Evolutionary conservation across 202 grass and related monocot genomes (phyloP).

Genomic region (Alloteropsis angusta): DNA sequence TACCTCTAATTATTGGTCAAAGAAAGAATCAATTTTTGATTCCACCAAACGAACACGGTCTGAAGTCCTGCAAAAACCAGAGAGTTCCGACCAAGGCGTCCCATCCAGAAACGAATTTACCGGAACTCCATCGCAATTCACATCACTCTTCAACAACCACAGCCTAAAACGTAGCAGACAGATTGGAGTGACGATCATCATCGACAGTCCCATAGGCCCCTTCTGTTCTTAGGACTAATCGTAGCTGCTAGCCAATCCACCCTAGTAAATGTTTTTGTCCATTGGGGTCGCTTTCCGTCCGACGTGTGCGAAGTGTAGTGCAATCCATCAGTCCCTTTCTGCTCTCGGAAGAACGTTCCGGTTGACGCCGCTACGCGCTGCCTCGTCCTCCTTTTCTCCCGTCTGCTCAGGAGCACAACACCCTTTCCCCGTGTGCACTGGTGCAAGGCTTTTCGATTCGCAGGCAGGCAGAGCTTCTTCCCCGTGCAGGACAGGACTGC

Average conservation of each 20-base stretch:
- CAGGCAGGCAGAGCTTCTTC: conserved; percentile 11
- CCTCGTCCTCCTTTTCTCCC: not conserved
- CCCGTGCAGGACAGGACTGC: not conserved
- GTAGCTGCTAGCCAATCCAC: not conserved
- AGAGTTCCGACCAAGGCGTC: not conserved
- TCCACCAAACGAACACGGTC: too few species aligned
- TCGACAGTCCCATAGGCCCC: not conserved
- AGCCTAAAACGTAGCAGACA: not conserved
- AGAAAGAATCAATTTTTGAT: too few species aligned
- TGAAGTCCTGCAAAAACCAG: not conserved
- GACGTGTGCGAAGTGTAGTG: conserved; percentile 3
- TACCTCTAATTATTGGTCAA: too few species aligned
- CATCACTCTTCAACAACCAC: too few species aligned
- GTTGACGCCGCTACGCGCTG: conserved; percentile 16
- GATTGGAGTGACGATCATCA: not conserved
- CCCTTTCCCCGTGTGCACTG: not conserved
- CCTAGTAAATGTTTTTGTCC: not conserved
- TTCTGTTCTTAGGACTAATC: not conserved
- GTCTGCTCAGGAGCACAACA: not conserved
- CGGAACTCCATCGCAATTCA: not conserved
- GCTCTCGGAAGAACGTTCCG: not conserved
- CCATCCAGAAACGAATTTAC: not conserved
- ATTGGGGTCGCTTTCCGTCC: conserved; percentile 14
- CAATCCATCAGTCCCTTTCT: conserved; percentile 26
- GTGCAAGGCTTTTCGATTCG: not conserved